These are phyloP conservation scores for Phytophthora quininea DNA, from an alignment of 352 stramenopile species.

Conservation along the genomic window DNA sequence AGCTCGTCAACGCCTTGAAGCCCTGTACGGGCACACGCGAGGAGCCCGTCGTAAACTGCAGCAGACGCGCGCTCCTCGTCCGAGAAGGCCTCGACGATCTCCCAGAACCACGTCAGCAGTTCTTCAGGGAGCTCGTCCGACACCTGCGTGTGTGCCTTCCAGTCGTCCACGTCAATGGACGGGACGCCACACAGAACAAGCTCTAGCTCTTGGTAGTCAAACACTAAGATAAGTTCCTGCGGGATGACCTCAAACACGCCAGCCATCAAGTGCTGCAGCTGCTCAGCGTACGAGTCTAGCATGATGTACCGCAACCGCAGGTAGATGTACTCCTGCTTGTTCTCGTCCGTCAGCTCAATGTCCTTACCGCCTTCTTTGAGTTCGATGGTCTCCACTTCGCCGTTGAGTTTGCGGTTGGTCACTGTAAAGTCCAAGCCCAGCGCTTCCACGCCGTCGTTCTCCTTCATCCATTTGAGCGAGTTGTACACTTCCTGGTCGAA, in stretches of 20 bases:
- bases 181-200: conserved; percentile 82
- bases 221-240: conserved; percentile 82
- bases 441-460: conserved; percentile 81
- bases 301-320: conserved; percentile 96
- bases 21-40: conserved; percentile 86
- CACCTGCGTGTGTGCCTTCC: conserved; percentile 90
- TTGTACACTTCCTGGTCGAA: conserved; percentile 89
- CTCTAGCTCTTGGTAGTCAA: conserved; percentile 86
- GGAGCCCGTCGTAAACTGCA: conserved; percentile 88
- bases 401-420: conserved; percentile 76
- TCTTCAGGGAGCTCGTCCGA: conserved; percentile 79
- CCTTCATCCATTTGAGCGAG: conserved; percentile 84
- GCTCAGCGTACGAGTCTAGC: conserved; percentile 93
- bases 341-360: conserved; percentile 94
- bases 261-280: conserved; percentile 92
- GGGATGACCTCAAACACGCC: conserved; percentile 98
- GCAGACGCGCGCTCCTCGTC: conserved; percentile 81
- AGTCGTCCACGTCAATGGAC: conserved; percentile 85
- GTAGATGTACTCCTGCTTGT: conserved; percentile 97
- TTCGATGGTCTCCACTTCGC: conserved; percentile 81
- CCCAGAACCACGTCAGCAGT: conserved; percentile 83
- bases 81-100: conserved; percentile 64
- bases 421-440: conserved; percentile 85
- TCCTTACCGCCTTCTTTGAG: conserved; percentile 85
- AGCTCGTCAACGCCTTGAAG: conserved; percentile 83